Evolutionary conservation across 495 filamentous ascomycete species (phyloP), one percentile per base, ranked within the genome.

Genomic region (Penicillium argentinense): DNA sequence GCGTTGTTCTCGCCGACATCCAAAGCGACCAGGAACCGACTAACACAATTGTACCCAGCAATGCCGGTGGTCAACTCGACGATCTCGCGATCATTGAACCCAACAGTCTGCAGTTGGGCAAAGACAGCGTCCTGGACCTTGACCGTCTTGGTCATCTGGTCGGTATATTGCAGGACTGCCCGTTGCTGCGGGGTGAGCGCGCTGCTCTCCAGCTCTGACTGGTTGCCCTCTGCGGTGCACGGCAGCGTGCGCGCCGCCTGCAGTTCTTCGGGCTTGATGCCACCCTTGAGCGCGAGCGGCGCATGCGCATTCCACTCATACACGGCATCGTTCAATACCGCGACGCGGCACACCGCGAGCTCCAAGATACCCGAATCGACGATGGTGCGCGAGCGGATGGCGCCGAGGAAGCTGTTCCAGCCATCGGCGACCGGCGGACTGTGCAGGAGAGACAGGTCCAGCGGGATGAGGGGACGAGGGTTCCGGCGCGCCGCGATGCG

Each of bases 21-120:
- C 53, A 96, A 60, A 9, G 89, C 88, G 9, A 96, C 89, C 53
- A 95, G 62, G 51, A 95, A 87, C 19, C 89, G 78, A 49, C 86
- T 89, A 12, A 95, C 89, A 63, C 88, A 91, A 59, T 95, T 95
- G 61, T 96, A 95, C 21, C 80, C 82, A 17, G 85, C 88, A 52
- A 90, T 82, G 11, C 85, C 88, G 9, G 86, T 83, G 41, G 86
- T 88, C 51, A 91, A 67, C 70, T 88, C 85, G 16, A 80, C 72
- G 17, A 81, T 69, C 67, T 80, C 79, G 19, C 89, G 81, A 12
- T 67, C 70, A 51, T 84, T 86, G 38, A 76, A 53, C 12, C 56
- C 64, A n/a, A 56, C 67, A 3, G 47, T 54, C 67, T 75, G 80
- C 57, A 91, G 49, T 57, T 58, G 54, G 17, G 59, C 78, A 69